Base-by-base conservation (phyloP, 169 alveolate species). In the Plasmodium yoelii region DNA sequence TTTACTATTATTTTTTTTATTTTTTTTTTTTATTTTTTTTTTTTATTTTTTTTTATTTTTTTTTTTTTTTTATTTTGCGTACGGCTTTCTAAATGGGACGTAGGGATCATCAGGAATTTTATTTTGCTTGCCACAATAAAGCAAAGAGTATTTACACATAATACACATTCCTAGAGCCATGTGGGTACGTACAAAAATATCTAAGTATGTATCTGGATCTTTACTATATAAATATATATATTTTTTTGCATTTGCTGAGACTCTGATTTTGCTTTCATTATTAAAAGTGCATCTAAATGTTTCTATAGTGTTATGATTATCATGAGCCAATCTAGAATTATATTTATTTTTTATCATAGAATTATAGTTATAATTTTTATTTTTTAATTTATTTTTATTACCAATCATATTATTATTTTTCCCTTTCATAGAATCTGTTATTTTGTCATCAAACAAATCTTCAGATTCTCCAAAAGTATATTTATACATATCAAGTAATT, bases 141-240 rank as follows among this genome's bases (percentile, higher is more conserved):
- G 65, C 19, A 80, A 15, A 6, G 72, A 67, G 60, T 80, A 80
- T 26, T 71, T 67, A 24, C 90, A 80, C 42, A 28, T 15, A 2
- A 80, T 44, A n/a, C 65, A 65, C 90, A 80, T 80, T 10, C 90
- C 90, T 6, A 80, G 65, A n/a, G 90, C 51, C 90, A 80, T 80
- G 24, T 59, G 59, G 0, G 90, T 68, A 42, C 63, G 65, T 5
- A 80, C 90, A 51, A 12, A 55, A n/a, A 80, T 10, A 15, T 80
- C 73, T 5, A 80, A 42, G 12, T 24, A 22, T 34, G 84, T 68
- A 19, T 80, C 68, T 15, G 26, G 46, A 64, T 26, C 15, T 6
- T 53, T 19, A 26, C 68, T 80, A 46, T 65, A 80, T 44, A 80
- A 5, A 46, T 80, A 80, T 5, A 68, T 60, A 42, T 67, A 53